Conservation (phyloP, 345 rosid genomes). For the Isatis tinctoria region DNA sequence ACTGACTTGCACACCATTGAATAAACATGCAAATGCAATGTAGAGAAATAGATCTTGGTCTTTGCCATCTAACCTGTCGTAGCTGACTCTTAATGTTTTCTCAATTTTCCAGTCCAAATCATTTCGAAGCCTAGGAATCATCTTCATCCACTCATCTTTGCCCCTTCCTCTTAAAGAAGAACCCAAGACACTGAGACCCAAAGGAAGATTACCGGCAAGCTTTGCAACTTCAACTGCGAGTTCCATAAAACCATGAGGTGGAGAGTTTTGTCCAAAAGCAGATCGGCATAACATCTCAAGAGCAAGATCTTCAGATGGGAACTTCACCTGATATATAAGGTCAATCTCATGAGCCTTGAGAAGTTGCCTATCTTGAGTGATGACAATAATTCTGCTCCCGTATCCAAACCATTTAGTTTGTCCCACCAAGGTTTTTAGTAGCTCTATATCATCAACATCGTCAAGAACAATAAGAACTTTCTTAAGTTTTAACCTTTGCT, state of each 20-base stretch:
- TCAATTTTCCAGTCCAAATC: neutral
- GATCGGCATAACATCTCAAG: neutral
- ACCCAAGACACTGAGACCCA: neutral
- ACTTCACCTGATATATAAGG: neutral
- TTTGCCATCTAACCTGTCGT: neutral
- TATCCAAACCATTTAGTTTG: neutral
- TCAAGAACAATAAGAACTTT: neutral
- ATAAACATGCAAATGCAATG: neutral
- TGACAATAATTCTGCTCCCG: neutral
- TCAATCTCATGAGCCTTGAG: neutral
- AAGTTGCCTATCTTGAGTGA: neutral
- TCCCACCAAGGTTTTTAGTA: neutral
- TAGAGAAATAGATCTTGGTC: neutral
- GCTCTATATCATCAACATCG: neutral
- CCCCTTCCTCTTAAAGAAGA: neutral
- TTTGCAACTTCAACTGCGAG: neutral
- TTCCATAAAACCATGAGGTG: neutral
- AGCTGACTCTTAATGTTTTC: neutral
- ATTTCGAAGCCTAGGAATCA: neutral
- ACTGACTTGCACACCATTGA: neutral
- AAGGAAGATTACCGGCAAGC: neutral
- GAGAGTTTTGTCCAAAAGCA: neutral
- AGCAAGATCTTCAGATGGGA: neutral
- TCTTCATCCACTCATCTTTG: neutral
- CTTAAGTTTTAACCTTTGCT: neutral